phyloP scores from a whole-genome alignment of 2,329 filamentous ascomycete species.

The Ophiostoma australiae region DNA sequence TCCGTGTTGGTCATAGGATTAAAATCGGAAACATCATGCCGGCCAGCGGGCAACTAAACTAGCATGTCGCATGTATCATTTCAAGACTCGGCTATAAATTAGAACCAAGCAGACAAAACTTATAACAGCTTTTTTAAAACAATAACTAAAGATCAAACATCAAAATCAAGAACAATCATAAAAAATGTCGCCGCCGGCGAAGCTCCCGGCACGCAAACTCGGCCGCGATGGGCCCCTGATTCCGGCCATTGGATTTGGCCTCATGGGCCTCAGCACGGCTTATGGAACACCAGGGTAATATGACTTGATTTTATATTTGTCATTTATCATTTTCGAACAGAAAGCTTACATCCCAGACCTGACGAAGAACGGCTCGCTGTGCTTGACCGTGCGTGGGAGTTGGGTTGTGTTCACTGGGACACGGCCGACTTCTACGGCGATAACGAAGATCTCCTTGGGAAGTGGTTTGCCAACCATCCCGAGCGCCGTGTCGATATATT shows the following conservation, averaged over 20 bases:
- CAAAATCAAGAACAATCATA: neutral
- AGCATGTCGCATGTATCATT: no score
- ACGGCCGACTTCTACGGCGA: constrained; percentile 45
- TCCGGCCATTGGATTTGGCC: constrained; percentile 47
- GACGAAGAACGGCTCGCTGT: constrained; percentile 43
- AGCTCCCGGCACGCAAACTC: constrained; percentile 40
- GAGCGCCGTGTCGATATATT: constrained; percentile 46
- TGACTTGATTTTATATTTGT: neutral
- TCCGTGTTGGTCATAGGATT: no score
- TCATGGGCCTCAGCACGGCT: constrained; percentile 45
- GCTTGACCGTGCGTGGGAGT: constrained; percentile 42
- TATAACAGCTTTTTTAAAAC: no score
- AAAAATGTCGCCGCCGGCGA: neutral
- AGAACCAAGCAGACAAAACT: neutral
- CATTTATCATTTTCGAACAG: neutral
- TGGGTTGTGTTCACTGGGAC: constrained; percentile 51
- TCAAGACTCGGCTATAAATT: neutral
- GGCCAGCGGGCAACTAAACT: no score
- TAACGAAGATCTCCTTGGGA: constrained; percentile 46
- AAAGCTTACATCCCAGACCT: neutral
- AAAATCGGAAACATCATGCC: no score
- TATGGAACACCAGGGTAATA: constrained; percentile 34
- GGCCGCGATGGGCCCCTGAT: constrained; percentile 50
- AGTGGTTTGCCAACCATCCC: constrained; percentile 48
- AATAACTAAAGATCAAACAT: no score